phyloP scores from a whole-genome alignment of 2,329 filamentous ascomycete species.

The Colletotrichum costaricense region DNA sequence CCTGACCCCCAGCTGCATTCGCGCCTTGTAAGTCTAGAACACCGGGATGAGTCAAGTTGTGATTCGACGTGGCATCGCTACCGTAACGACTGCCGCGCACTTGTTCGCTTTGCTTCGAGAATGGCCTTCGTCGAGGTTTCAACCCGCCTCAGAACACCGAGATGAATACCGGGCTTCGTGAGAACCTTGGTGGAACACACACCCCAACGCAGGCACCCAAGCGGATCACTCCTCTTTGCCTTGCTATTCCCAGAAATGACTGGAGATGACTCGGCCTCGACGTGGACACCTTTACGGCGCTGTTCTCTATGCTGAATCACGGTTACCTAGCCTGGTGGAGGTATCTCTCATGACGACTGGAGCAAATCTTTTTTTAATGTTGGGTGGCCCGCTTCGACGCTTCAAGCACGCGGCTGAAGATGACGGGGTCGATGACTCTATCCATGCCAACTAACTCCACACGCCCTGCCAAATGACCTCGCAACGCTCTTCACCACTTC shows the following conservation, averaged over 20 bases:
- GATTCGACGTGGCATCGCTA: conserved; percentile 9
- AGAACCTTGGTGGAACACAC: neutral
- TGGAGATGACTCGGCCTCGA: neutral
- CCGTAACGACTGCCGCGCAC: conserved; percentile 10
- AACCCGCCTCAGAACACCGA: neutral
- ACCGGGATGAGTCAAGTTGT: conserved; percentile 22
- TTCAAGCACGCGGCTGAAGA: neutral
- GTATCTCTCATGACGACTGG: neutral
- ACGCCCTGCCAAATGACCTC: conserved; percentile 1
- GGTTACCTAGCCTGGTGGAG: neutral
- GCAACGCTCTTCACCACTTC: conserved; percentile 11
- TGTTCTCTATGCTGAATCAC: neutral
- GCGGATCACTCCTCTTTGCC: neutral
- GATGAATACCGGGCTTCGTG: neutral
- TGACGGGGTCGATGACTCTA: conserved; percentile 1
- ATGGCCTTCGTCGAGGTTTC: neutral
- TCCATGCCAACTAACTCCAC: conserved; percentile 9
- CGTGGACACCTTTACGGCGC: neutral
- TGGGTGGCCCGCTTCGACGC: neutral
- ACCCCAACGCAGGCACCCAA: conserved; percentile 7
- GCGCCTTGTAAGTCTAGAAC: conserved; percentile 9
- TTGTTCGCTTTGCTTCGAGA: neutral
- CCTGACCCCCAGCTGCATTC: conserved; percentile 9
- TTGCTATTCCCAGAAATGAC: neutral
- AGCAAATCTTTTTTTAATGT: conserved; percentile 5